Conservation (phyloP, 192 early-diverging fungal species). For the Coemansia sp. region DNA sequence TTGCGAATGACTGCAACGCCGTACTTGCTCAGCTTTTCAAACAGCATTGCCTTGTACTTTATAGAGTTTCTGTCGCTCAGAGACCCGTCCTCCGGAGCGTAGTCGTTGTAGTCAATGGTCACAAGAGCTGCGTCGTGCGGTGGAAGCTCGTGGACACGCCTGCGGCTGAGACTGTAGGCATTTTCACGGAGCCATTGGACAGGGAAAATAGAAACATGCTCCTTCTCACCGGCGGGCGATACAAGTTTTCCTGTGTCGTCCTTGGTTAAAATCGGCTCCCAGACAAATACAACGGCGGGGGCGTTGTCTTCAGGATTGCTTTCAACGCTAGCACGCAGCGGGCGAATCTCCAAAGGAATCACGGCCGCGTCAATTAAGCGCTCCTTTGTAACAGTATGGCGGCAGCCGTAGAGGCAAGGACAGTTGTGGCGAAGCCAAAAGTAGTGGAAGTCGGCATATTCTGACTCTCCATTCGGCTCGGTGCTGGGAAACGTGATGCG, state of each 20-base stretch:
- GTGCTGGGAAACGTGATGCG: constrained; percentile 30
- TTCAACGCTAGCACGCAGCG: constrained; percentile 25
- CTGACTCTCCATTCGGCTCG: neutral
- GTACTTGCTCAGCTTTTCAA: constrained; percentile 36
- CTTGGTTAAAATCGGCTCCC: constrained; percentile 50
- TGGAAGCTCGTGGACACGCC: constrained; percentile 31
- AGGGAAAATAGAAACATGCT: constrained; percentile 38
- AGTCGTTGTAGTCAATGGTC: constrained; percentile 41
- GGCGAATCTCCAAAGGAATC: constrained; percentile 49
- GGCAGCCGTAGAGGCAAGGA: constrained; percentile 53
- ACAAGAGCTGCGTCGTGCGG: constrained; percentile 41
- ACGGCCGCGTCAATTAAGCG: constrained; percentile 51
- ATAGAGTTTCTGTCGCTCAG: neutral
- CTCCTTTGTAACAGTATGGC: constrained; percentile 46
- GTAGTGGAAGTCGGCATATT: constrained; percentile 52
- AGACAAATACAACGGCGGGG: constrained; percentile 35
- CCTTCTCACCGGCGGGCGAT: constrained; percentile 19
- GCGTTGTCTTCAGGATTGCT: constrained; percentile 7
- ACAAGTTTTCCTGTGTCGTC: constrained; percentile 35
- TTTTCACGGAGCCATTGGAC: constrained; percentile 47
- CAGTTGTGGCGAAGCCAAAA: constrained; percentile 61
- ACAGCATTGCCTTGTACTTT: constrained; percentile 33
- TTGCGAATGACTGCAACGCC: constrained; percentile 55
- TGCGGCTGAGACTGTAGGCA: constrained; percentile 42
- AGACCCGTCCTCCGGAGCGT: constrained; percentile 12